Conservation (phyloP, 176 grass and related monocot species). For the Saccharum officinarum region DNA sequence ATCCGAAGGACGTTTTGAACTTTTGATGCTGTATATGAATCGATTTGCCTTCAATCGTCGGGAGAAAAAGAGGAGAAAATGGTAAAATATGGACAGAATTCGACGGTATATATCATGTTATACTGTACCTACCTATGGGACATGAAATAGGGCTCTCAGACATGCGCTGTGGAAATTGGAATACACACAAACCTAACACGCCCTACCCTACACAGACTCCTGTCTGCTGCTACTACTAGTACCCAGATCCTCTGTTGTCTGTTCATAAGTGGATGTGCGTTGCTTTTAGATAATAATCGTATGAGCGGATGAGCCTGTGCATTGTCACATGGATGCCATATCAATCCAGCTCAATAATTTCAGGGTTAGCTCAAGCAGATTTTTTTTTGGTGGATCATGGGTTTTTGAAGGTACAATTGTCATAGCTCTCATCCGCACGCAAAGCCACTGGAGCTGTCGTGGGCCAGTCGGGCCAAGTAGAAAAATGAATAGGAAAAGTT, state of each 20-base stretch:
- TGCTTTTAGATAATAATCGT: not conserved
- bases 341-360: not conserved
- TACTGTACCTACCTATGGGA: not conserved
- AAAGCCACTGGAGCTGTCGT: not conserved
- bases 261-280: not conserved
- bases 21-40: conserved; percentile 38
- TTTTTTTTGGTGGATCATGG: not conserved
- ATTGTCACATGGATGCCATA: not conserved
- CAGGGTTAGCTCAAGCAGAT: not conserved
- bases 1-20: not conserved
- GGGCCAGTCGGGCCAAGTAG: not conserved
- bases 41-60: not conserved
- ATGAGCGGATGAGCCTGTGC: not conserved
- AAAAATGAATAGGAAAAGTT: not conserved
- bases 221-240: not conserved
- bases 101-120: not conserved
- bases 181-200: not conserved
- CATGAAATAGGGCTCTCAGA: not conserved
- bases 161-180: not conserved
- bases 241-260: not conserved
- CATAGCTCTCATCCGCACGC: not conserved
- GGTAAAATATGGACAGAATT: conserved; percentile 14
- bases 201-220: not conserved
- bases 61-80: not conserved
- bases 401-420: not conserved